Conservation (phyloP, 306 rosid species). For the Dryas drummondii region DNA sequence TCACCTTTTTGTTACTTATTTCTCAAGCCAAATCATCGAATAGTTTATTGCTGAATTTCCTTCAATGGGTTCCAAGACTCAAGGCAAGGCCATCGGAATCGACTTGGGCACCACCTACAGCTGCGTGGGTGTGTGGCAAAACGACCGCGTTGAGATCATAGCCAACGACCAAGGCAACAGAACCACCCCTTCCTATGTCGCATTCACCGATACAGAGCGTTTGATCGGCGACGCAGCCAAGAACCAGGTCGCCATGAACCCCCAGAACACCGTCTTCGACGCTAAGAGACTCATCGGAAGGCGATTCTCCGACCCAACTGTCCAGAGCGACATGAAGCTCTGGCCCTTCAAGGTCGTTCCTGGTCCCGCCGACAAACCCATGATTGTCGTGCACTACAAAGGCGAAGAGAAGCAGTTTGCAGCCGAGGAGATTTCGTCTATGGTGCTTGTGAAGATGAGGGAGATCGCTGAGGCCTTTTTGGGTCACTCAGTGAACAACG, state of each 20-base stretch:
- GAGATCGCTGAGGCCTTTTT: slow-evolving; percentile 48
- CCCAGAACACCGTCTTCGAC: slow-evolving; percentile 48
- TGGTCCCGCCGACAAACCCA: slow-evolving; percentile 47
- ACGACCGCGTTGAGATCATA: slow-evolving; percentile 55
- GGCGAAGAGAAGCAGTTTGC: slow-evolving; percentile 50
- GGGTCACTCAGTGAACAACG: slow-evolving; percentile 35
- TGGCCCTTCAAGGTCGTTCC: slow-evolving; percentile 47
- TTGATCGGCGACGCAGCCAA: slow-evolving; percentile 51
- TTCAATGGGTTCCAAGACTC: slow-evolving; percentile 39
- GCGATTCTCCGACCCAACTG: slow-evolving; percentile 39
- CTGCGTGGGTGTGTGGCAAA: slow-evolving; percentile 55
- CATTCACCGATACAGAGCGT: slow-evolving; percentile 49
- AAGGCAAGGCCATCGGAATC: slow-evolving; percentile 45
- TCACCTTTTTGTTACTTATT: neutral
- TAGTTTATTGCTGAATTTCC: neutral
- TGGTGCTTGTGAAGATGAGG: slow-evolving; percentile 44
- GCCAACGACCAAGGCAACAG: slow-evolving; percentile 56
- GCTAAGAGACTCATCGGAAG: slow-evolving; percentile 44
- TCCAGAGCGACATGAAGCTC: slow-evolving; percentile 42
- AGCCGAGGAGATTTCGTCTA: slow-evolving; percentile 46
- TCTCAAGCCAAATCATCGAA: neutral
- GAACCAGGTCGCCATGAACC: slow-evolving; percentile 60
- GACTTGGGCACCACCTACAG: slow-evolving; percentile 59
- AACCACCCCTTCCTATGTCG: slow-evolving; percentile 51
- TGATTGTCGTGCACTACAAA: slow-evolving; percentile 43